A percentile compares a stretch with the other conserved stretches of the same genome.
phyloP scores from a whole-genome alignment of 1,284 basidiomycete species.

The Fomitopsis schrenkii region DNA sequence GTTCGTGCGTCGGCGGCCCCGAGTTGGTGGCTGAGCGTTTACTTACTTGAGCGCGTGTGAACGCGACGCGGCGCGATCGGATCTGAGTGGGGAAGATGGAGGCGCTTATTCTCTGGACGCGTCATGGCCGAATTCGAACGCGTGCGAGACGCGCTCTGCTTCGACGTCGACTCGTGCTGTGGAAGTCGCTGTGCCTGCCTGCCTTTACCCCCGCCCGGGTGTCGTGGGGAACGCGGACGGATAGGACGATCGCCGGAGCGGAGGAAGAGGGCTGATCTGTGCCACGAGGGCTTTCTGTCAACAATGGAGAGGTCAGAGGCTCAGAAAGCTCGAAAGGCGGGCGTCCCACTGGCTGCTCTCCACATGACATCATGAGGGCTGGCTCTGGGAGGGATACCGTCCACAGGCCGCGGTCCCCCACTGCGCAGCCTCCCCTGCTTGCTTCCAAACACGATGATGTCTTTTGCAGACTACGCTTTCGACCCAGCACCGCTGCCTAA shows the following conservation, averaged over 20 bases:
- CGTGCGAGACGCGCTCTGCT: too few relatives aligned
- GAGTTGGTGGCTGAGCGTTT: background rate
- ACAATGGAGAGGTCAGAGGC: background rate
- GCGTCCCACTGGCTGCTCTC: background rate
- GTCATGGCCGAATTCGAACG: too few relatives aligned
- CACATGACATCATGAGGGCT: constrained; percentile 6
- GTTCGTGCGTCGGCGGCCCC: background rate
- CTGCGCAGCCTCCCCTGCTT: background rate
- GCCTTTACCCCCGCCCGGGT: too few relatives aligned
- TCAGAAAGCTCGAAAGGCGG: background rate
- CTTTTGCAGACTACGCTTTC: constrained; percentile 6
- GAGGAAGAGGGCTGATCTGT: background rate
- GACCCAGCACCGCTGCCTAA: constrained; percentile 7
- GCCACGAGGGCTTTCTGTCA: background rate
- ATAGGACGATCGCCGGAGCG: background rate
- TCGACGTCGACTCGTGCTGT: too few relatives aligned
- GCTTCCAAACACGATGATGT: constrained; percentile 8
- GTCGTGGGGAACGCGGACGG: too few relatives aligned
- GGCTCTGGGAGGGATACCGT: background rate
- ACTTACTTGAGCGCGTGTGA: background rate
- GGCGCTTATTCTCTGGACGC: too few relatives aligned
- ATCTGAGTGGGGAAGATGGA: too few relatives aligned
- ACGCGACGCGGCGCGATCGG: background rate
- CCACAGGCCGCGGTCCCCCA: background rate
- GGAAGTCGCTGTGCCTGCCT: too few relatives aligned